Conservation (phyloP, 305 asterid genomes). For the Fraxinus angustifolia region DNA sequence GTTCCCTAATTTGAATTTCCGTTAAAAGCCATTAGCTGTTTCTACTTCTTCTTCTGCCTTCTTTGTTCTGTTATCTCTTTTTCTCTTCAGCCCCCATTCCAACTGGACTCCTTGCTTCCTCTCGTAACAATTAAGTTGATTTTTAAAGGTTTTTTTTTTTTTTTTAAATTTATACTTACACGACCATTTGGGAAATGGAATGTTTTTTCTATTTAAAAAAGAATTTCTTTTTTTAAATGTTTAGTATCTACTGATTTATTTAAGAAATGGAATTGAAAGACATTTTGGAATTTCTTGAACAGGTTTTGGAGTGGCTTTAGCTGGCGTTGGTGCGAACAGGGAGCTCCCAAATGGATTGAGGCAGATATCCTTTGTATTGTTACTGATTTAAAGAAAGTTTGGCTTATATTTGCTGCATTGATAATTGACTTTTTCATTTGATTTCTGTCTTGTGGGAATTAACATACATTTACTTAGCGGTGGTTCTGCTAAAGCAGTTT, state of each 20-base stretch:
- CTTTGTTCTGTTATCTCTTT: no score
- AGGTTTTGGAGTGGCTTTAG: constrained; percentile 89
- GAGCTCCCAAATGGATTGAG: constrained; percentile 69
- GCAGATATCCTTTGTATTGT: constrained; percentile 79
- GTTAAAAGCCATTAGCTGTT: no score
- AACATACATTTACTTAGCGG: constrained; percentile 78
- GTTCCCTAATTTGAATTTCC: no score
- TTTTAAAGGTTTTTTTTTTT: background rate
- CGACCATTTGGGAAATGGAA: background rate
- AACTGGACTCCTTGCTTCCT: no score
- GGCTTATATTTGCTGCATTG: constrained; percentile 10
- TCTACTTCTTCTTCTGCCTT: no score
- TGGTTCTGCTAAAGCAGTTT: constrained; percentile 85
- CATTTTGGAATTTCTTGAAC: constrained; percentile 14
- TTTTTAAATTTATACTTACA: background rate
- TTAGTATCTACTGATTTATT: background rate
- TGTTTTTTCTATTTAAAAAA: background rate
- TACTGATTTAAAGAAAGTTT: background rate
- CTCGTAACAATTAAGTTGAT: background rate
- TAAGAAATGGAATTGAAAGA: constrained; percentile 9
- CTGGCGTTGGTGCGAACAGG: constrained; percentile 65
- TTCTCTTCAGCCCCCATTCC: no score
- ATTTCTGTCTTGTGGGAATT: constrained; percentile 38
- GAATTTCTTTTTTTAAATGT: background rate
- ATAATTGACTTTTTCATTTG: constrained; percentile 4